Evolutionary conservation across 805 yeast species (phyloP).

Genomic region (Candida ovalis): DNA sequence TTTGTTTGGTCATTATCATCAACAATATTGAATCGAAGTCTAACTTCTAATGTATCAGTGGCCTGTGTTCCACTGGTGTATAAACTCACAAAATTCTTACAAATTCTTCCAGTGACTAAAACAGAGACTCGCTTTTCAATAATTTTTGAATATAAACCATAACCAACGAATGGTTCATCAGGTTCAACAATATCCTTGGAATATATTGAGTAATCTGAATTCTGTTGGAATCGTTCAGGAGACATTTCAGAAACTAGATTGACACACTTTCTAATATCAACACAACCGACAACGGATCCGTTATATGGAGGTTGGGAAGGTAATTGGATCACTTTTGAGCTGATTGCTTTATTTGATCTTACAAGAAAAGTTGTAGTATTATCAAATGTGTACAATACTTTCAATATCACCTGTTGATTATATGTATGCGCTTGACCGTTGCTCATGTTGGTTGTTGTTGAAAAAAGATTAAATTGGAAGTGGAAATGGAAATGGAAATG

Average conservation of each 20-base stretch:
- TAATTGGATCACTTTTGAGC: conserved; percentile 39
- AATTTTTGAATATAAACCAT: conserved; percentile 37
- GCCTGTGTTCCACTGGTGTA: conserved; percentile 34
- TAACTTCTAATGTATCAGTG: conserved; percentile 51
- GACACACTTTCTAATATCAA: conserved; percentile 43
- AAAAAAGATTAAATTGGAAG: neutral
- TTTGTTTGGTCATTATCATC: conserved; percentile 4
- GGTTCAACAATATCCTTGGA: conserved; percentile 48
- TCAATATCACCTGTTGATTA: conserved; percentile 28
- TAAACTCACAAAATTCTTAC: conserved; percentile 50
- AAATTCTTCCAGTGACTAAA: conserved; percentile 53
- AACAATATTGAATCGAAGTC: conserved; percentile 42
- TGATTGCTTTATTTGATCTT: conserved; percentile 32
- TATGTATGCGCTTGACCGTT: conserved; percentile 21
- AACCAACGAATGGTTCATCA: conserved; percentile 49
- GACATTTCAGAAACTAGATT: conserved; percentile 42
- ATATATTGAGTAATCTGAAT: conserved; percentile 41
- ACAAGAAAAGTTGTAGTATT: conserved; percentile 40
- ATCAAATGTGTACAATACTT: conserved; percentile 41
- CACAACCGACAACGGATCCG: conserved; percentile 40
- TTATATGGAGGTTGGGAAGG: conserved; percentile 39
- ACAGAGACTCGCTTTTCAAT: conserved; percentile 25
- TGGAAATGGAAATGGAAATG: neutral
- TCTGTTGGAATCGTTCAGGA: conserved; percentile 40
- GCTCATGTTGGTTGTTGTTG: conserved; percentile 6